These are phyloP conservation scores for Alternaria viburni DNA, from an alignment of 2,329 filamentous ascomycete genomes.

Conservation along the genomic window DNA sequence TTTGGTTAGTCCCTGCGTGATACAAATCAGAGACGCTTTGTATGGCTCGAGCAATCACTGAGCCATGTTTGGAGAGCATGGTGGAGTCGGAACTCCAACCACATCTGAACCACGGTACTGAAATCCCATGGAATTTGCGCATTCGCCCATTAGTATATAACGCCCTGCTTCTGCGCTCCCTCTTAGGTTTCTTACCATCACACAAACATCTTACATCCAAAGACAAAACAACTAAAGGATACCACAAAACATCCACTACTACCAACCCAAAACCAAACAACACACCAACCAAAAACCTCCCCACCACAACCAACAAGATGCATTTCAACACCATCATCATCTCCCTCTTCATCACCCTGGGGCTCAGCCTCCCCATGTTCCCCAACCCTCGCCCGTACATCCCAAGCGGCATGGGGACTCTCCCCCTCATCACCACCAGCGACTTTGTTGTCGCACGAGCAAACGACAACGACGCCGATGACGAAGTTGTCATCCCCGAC, in stretches of 20 bases:
- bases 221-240: neutral
- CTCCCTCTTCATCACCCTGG: neutral
- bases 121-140: neutral
- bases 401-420: neutral
- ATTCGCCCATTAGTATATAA: neutral
- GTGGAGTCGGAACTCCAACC: neutral
- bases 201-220: neutral
- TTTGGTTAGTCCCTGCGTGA: neutral
- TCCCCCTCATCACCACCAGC: neutral
- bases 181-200: neutral
- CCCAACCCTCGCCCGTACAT: neutral
- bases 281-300: neutral
- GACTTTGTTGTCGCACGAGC: neutral
- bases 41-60: neutral
- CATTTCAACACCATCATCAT: neutral
- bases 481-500: neutral
- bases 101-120: neutral
- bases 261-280: neutral
- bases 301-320: neutral
- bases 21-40: neutral
- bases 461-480: neutral
- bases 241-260: neutral
- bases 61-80: neutral
- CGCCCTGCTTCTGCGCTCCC: rapidly evolving
- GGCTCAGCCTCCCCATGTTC: neutral